phyloP scores from a whole-genome alignment of 2,329 filamentous ascomycete species.

The Ceratocystis huliohia region DNA sequence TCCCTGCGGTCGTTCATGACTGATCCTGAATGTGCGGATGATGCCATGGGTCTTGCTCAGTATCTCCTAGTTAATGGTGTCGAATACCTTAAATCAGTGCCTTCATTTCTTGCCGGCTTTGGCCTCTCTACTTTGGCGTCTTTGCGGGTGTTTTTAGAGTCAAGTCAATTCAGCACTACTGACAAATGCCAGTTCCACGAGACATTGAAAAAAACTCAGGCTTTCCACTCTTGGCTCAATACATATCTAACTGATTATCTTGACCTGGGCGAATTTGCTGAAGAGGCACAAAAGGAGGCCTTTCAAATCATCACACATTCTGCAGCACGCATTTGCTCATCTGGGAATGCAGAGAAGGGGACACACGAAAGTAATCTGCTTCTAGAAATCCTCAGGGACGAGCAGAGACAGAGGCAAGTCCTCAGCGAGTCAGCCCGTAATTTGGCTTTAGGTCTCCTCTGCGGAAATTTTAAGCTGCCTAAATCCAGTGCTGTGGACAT shows the following conservation, averaged over 20 bases:
- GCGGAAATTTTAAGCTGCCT: constrained; percentile 55
- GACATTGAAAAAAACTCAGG: constrained; percentile 61
- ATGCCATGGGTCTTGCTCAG: constrained; percentile 73
- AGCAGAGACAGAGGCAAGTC: constrained; percentile 46
- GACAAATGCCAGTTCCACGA: constrained; percentile 71
- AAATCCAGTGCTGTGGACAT: constrained; percentile 41
- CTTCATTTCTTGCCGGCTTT: constrained; percentile 71
- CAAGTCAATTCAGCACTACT: constrained; percentile 63
- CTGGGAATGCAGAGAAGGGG: constrained; percentile 55
- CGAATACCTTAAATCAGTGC: constrained; percentile 48
- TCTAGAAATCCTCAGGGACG: constrained; percentile 66
- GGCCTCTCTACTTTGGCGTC: constrained; percentile 68
- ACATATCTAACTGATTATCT: constrained; percentile 51
- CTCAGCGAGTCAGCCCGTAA: constrained; percentile 58
- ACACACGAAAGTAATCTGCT: constrained; percentile 70
- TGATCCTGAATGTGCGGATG: constrained; percentile 77
- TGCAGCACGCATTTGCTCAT: constrained; percentile 52
- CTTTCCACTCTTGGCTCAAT: constrained; percentile 69
- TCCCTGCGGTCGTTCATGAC: constrained; percentile 66
- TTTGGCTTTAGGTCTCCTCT: constrained; percentile 60
- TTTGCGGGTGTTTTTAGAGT: constrained; percentile 60
- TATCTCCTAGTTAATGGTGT: constrained; percentile 64
- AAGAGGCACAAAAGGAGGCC: constrained; percentile 36
- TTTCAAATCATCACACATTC: constrained; percentile 58
- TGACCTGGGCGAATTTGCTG: constrained; percentile 39